Base-by-base conservation (phyloP, 352 stramenopile genomes). In the Pythium vanterpoolii region DNA sequence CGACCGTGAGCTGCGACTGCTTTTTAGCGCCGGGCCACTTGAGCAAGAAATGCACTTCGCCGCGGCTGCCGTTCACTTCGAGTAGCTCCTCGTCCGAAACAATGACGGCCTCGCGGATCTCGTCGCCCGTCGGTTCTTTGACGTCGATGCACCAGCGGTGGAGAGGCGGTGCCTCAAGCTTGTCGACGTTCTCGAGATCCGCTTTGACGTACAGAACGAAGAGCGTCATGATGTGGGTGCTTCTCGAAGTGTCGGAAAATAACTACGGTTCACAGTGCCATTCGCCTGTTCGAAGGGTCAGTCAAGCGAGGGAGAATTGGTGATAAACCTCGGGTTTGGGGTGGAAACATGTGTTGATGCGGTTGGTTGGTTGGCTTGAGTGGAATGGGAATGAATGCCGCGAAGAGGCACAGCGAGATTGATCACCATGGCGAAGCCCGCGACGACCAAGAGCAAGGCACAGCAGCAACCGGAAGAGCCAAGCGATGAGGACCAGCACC, bases 151-250 rank as follows among this genome's bases (percentile, higher is more conserved):
- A 94, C 87, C 87, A 96, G 47, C 73, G 86, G 54, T 93, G 83
- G 40, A 82, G 56, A 19, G 71, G 47, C 30, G 87, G 83, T 31
- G 84, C 82, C 47, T 77, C 70, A 46, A 94, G 67, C 69, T 72
- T 81, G 66, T 81, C 81, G 4, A 96, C 74, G 67, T 95, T 93
- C 82, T 96, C 84, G 26, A 96, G 74, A 5, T 96, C 85, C 10
- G 83, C 87, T 69, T 95, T 95, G 13, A 96, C 77, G 65, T 90
- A 92, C 47, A 96, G 72, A 71, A 95, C 81, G 62, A 86, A 90
- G 27, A 95, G 70, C 62, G 92, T 84, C 85, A 95, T 95, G 9
- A 14, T 68, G 34, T 18, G 34, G 34, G 5, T 38, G 16, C 52
- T 52, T 28, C 13, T 46, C 49, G 33, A 38, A 38, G 11, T 1